These are phyloP conservation scores for Pulicaria dysenterica DNA, from an alignment of 129 eudicot species.

Conservation along the genomic window DNA sequence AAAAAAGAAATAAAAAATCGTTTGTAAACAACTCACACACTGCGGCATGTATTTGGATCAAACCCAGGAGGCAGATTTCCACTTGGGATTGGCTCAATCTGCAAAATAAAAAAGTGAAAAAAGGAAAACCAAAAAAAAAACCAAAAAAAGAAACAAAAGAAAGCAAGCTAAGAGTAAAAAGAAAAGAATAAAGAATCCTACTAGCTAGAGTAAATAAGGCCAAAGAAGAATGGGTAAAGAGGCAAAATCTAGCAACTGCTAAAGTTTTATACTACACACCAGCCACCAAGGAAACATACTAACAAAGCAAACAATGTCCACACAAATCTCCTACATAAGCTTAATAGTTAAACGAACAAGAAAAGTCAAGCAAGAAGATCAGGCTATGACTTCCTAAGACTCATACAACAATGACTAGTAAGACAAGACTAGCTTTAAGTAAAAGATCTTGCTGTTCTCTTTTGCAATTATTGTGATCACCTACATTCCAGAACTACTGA, in stretches of 20 bases:
- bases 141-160: constrained; percentile 6
- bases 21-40: constrained; percentile 86
- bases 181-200: constrained; percentile 21
- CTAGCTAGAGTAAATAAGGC: constrained; percentile 19
- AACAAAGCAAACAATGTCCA: constrained; percentile 19
- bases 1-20: constrained; percentile 28
- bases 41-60: constrained; percentile 99
- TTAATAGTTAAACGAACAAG: constrained; percentile 2
- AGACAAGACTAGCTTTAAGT: constrained; percentile 12
- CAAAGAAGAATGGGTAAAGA: constrained; percentile 20
- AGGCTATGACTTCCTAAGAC: constrained; percentile 13
- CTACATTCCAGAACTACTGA: not conserved
- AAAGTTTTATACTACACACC: constrained; percentile 4
- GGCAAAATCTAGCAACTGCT: constrained; percentile 13
- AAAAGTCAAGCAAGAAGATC: constrained; percentile 11
- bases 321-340: constrained; percentile 19
- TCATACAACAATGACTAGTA: not conserved
- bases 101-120: constrained; percentile 59
- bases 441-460: not conserved
- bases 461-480: not conserved
- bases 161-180: constrained; percentile 12
- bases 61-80: constrained; percentile 99
- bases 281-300: constrained; percentile 28
- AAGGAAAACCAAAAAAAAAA: constrained; percentile 26
- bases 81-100: constrained; percentile 97